Evolutionary conservation across 192 early-diverging fungal genomes (phyloP), one percentile per base, ranked within the genome.

Genomic region (Obelidium mucronatum): DNA sequence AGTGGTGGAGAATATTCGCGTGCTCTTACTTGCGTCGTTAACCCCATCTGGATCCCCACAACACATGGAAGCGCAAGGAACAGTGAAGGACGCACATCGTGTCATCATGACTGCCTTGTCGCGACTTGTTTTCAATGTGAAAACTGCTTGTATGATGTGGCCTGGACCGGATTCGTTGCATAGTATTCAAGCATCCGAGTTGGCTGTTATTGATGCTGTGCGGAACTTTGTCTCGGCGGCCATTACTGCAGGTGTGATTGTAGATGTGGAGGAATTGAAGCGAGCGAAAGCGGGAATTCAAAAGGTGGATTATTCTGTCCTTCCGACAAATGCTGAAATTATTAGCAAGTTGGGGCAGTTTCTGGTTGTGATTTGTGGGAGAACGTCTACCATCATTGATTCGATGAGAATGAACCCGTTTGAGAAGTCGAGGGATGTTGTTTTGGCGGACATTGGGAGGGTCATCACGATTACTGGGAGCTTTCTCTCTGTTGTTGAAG

Each of bases 91-190:
- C 34, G 82, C 90, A 65, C 94, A 98, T 82, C 88, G 90, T 24
- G 84, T 87, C 30, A 92, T 98, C 40, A 92, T 94, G 82, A 89
- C 90, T 24, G 84, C 92, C 3, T 76, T 97, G 17, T 94, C 94
- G 13, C 95, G 95, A 58, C 83, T 98, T 67, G 86, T 93, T 19
- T 81, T 98, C 19, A 90, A 93, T 11, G 91, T 94, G 44, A 95
- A 93, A 74, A 87, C 91, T 44, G 94, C 92, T 0, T 83, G 92
- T 17, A 91, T 92, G n/a, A 88, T 96, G 52, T 96, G 95, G 95
- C 95, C 95, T 36, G 92, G 94, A 2, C 93, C 94, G 15, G 94
- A 95, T 76, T 89, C 94, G 6, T 87, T 91, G 31, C 78, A 88
- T 31, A 94, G 90, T 13, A 93, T 98, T 83, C 83, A 91, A n/a